Evolutionary conservation across 345 rosid genomes (phyloP).

Genomic region (Brassica napus): Da-Ae NC_063439.1:28539501-28540000

Average conservation of each 20-base stretch:
- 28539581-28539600: neutral
- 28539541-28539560: neutral
- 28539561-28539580: neutral
- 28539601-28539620: neutral
- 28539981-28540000: too few relatives aligned
- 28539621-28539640: neutral
- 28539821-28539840: neutral
- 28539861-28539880: neutral
- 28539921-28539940: too few relatives aligned
- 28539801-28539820: neutral
- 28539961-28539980: too few relatives aligned
- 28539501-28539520: constrained; percentile 2
- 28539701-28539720: neutral
- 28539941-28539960: too few relatives aligned
- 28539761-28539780: neutral
- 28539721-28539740: neutral
- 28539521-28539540: neutral
- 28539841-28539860: neutral
- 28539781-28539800: neutral
- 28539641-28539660: neutral
- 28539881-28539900: neutral
- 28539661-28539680: neutral
- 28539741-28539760: neutral
- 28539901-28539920: neutral
- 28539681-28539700: neutral